Conservation (phyloP, 768 basidiomycete species). For the Termitomyces sp. region DNA sequence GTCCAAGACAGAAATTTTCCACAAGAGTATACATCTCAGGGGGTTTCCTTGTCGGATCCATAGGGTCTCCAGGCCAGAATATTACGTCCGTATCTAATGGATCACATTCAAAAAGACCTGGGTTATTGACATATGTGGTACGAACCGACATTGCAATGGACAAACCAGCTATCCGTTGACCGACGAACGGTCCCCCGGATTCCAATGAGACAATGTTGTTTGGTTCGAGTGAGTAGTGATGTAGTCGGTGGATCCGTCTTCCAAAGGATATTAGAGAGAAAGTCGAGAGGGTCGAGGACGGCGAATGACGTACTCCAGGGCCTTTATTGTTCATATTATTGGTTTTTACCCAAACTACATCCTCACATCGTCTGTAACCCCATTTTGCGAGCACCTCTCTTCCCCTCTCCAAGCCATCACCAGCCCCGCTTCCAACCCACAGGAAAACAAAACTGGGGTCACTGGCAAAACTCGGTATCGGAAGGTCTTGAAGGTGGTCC, state of each 20-base stretch:
- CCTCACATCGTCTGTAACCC: conserved; percentile 94
- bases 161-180: conserved; percentile 93
- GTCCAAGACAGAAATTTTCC: conserved; percentile 96
- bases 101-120: conserved; percentile 7
- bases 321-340: conserved; percentile 69
- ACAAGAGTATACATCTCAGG: conserved; percentile 95
- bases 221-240: conserved; percentile 81
- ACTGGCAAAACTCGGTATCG: conserved; percentile 75
- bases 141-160: conserved; percentile 96
- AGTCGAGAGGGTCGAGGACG: not conserved
- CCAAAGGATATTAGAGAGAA: conserved; percentile 8
- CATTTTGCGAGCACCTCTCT: conserved; percentile 87
- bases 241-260: conserved; percentile 85
- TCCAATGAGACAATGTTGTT: conserved; percentile 96
- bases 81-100: conserved; percentile 89
- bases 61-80: conserved; percentile 89
- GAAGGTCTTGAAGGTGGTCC: conserved; percentile 78
- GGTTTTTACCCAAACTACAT: conserved; percentile 98
- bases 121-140: conserved; percentile 1
- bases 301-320: conserved; percentile 54
- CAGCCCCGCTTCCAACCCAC: conserved; percentile 92
- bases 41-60: conserved; percentile 82
- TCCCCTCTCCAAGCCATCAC: conserved; percentile 87
- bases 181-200: conserved; percentile 95
- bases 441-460: conserved; percentile 94